Evolutionary conservation across 305 asterid genomes (phyloP), one percentile per base, ranked within the genome.

Genomic region (Coffea humblotiana): DNA sequence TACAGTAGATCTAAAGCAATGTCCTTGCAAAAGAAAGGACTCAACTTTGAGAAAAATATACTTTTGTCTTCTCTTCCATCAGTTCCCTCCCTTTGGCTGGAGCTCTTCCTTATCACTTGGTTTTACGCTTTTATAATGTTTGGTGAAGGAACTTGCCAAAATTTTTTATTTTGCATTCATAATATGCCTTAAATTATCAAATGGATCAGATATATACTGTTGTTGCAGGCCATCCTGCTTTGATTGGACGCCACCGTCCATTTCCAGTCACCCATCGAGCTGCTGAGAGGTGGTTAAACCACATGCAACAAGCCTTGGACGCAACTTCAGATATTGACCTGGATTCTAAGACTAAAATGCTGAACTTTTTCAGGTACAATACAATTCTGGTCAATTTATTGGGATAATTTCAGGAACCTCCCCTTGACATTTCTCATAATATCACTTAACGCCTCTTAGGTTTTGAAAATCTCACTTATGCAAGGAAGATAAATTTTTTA

Each of bases 261-360:
- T 95, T 95, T 79, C 94, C 97, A 0, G 97, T 95, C 72, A 94
- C 97, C 67, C 98, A 78, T 82, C 85, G 75, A 86, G 99, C 99
- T 65, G 98, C 98, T 79, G 97, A 94, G 85, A 90, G 99, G 91
- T 94, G 98, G 99, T 75, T 95, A 83, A 90, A 95, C 87, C 99
- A 95, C 88, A 94, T 94, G 99, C 94, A 90, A 82, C 94, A 86
- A 73, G 96, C 98, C 76, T 74, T 95, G 71, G 97, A 94, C 83
- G 83, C 81, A 80, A 84, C 86, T 66, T 56, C 86, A 21, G 95
- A 90, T 74, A 92, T 95, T 66, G 99, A 94, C 78, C 27, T 86
- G 12, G 96, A 90, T 79, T 95, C 97, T 79, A 94, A 90, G 88
- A 91, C 82, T 79, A 92, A 89, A 88, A 95, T 94, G 97, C 89